A percentile compares a stretch with the other conserved stretches of the same genome.
These are phyloP conservation scores for Cystobasidium pallidum DNA, from an alignment of 1,284 basidiomycete species.

Conservation along the genomic window DNA sequence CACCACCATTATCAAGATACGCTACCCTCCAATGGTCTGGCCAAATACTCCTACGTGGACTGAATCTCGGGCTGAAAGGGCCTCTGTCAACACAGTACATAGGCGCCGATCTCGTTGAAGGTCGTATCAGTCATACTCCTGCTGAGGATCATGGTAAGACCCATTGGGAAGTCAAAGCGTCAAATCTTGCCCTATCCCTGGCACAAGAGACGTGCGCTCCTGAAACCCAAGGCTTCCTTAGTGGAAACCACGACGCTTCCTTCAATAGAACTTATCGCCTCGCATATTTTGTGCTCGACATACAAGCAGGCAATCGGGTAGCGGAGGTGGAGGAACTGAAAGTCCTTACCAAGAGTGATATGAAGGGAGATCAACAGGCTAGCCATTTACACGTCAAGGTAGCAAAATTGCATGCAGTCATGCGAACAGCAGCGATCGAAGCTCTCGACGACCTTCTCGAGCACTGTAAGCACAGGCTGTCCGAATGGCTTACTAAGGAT, in stretches of 20 bases:
- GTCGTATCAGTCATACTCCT: constrained; percentile 50
- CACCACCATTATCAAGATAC: neutral
- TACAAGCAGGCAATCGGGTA: constrained; percentile 58
- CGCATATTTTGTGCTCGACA: constrained; percentile 79
- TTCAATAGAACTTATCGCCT: constrained; percentile 65
- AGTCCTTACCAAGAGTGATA: constrained; percentile 30
- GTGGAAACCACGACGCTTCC: neutral
- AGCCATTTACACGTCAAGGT: constrained; percentile 61
- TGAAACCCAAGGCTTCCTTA: neutral
- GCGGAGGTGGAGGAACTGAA: constrained; percentile 35
- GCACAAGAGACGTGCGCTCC: constrained; percentile 60
- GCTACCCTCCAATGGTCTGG: constrained; percentile 54
- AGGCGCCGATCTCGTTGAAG: constrained; percentile 69
- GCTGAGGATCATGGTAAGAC: constrained; percentile 52
- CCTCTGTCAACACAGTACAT: constrained; percentile 70
- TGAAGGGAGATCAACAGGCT: constrained; percentile 33
- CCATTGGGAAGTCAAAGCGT: constrained; percentile 68
- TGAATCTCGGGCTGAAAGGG: constrained; percentile 74
- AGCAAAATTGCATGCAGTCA: constrained; percentile 80
- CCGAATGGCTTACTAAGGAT: neutral
- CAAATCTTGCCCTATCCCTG: constrained; percentile 72
- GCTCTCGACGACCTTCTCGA: constrained; percentile 85
- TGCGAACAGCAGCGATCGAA: constrained; percentile 86
- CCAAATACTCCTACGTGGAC: constrained; percentile 70
- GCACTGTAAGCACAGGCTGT: constrained; percentile 67